Evolutionary conservation across 192 early-diverging fungal genomes (phyloP), one percentile per base, ranked within the genome.

Genomic region (Linnemannia zychae): DNA sequence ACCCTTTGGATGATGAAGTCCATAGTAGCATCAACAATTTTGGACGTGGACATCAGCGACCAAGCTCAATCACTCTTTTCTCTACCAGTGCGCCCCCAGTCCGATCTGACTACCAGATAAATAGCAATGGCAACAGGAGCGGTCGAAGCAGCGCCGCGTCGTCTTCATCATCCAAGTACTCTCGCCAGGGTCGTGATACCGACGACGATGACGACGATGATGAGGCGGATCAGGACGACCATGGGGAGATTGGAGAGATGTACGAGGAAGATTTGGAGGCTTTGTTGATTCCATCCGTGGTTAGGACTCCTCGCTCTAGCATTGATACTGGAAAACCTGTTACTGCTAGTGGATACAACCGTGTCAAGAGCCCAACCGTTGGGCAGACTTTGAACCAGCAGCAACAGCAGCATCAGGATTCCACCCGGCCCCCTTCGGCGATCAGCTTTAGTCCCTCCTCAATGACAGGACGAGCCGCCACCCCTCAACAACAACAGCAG

Each of bases 71-170:
- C n/a, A 79, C 34, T 34, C 66, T 78, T 1, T 78, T 84, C 63
- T 84, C 82, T 12, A 75, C 82, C 20, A 84, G 82, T 46, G 82
- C 82, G 3, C 82, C 82, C 0, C 73, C 77, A 1, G 73, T 84
- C 33, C 76, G 50, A 38, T 33, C 53, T 2, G 72, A 75, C 7
- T 75, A 70, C 52, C 34, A 46, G 17, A 11, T 28, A 11, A 46
- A 22, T 44, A 71, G 4, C 40, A 44, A 9, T 44, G 38, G 46
- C 22, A 46, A 38, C 69, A 46, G 38, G 2, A 69, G 67, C n/a
- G 69, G 80, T 38, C 73, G 74, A 18, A 49, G 47, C 4, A 73
- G 71, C 37, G 71, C 46, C 3, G 71, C 28, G 2, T 67, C 75
- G 22, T n/a, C 40, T 44, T 44, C 40, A 9, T 44, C 40, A 44